phyloP scores from a whole-genome alignment of 1,284 basidiomycete species.

The Pseudozyma tsukubaensis region DNA sequence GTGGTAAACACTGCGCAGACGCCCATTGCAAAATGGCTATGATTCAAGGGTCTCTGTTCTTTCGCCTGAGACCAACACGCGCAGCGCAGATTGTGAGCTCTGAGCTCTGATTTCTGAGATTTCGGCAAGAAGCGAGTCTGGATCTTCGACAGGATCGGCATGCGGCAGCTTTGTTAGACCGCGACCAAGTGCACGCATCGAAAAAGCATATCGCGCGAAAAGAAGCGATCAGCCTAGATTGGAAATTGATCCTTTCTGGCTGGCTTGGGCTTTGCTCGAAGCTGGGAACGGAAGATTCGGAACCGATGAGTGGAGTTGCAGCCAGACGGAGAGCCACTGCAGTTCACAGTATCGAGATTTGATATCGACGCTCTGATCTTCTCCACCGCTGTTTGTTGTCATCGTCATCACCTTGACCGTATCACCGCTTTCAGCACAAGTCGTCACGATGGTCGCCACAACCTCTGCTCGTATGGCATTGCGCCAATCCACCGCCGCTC shows the following conservation, averaged over 20 bases:
- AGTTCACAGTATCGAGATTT: conserved; percentile 1
- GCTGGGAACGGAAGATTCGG: conserved; percentile 6
- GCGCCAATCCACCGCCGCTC: conserved; percentile 19
- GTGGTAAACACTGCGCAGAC: conserved; percentile 2
- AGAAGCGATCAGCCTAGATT: conserved; percentile 16
- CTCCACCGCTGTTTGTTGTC: conserved; percentile 5
- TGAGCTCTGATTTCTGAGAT: not conserved
- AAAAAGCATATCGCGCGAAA: conserved; percentile 11
- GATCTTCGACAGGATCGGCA: conserved; percentile 25
- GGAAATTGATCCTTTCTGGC: conserved; percentile 7
- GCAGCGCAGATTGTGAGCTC: not conserved
- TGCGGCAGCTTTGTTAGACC: conserved; percentile 14
- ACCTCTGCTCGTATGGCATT: conserved; percentile 20
- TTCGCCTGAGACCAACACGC: conserved; percentile 34
- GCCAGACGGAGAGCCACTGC: not conserved
- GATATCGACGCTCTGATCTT: conserved; percentile 4
- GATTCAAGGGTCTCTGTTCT: conserved; percentile 17
- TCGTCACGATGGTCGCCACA: conserved; percentile 31
- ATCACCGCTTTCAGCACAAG: not conserved
- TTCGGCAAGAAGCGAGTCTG: not conserved
- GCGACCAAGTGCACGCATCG: not conserved
- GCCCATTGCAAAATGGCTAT: not conserved
- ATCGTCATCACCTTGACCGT: conserved; percentile 7
- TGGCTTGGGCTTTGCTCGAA: not conserved
- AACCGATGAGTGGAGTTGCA: conserved; percentile 15